Evolutionary conservation across 257 asterid genomes (phyloP).

Genomic region (Cinchona pubescens): DNA sequence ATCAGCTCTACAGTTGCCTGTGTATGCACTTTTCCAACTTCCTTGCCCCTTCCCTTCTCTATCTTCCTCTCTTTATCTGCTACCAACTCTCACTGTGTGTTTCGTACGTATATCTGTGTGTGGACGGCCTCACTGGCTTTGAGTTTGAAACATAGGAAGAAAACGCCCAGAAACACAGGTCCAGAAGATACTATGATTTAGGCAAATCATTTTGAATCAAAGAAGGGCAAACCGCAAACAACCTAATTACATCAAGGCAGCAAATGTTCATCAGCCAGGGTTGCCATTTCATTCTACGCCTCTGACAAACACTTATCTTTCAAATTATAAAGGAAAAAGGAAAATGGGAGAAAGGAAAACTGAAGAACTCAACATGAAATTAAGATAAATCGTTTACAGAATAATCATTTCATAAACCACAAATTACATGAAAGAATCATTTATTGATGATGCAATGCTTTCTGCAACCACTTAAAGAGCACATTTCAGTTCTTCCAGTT

Average conservation of each 20-base stretch:
- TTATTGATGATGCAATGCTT: neutral
- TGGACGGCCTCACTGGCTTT: too few relatives aligned
- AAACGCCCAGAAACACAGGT: too few relatives aligned
- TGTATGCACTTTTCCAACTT: slow-evolving; percentile 66
- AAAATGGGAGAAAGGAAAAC: neutral
- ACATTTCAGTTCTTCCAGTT: neutral
- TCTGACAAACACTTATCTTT: neutral
- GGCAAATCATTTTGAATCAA: too few relatives aligned
- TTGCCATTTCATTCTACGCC: neutral
- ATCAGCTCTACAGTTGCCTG: slow-evolving; percentile 46
- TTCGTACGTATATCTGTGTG: neutral
- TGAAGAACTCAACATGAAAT: neutral
- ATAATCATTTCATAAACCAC: neutral
- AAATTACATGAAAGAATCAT: neutral
- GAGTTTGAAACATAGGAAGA: too few relatives aligned
- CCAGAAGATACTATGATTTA: too few relatives aligned
- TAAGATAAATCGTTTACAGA: neutral
- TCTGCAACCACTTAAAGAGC: neutral
- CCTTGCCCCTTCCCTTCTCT: slow-evolving; percentile 56
- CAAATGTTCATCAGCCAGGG: neutral
- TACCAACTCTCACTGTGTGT: too few relatives aligned
- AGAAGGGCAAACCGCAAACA: too few relatives aligned
- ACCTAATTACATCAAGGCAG: neutral
- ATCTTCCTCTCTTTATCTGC: neutral
- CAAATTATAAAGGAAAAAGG: neutral